Evolutionary conservation across 1,284 basidiomycete genomes (phyloP), one percentile per base, ranked within the genome.

Genomic region (Ustilago lituana): DNA sequence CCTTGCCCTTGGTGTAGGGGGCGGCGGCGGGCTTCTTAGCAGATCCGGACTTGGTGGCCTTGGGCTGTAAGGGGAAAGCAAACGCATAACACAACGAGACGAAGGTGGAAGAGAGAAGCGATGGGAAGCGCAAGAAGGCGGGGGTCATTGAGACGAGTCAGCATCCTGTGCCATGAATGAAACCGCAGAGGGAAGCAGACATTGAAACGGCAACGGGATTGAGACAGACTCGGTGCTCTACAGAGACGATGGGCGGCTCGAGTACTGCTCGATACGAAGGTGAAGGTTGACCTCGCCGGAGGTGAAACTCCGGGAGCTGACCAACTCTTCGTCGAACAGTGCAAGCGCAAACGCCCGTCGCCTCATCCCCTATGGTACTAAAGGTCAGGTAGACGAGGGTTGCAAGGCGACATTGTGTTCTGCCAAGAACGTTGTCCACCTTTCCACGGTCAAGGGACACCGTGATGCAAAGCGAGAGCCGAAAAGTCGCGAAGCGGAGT

Each of bases 111-210:
- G 26, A 29, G 27, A 38, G 37, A 43, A 14, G 20, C 7, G 49
- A 14, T 19, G 35, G 29, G 22, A 37, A 32, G 26, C 51, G 26
- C 47, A 29, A 51, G 36, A 63, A 44, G 37, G 38, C 38, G 50
- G 64, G 73, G 76, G 65, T 80, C 78, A 80, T 80, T 75, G 78
- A 78, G 78, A 77, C 78, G 78, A 78, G 76, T 74, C 75, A 77
- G 75, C 52, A 60, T 63, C 56, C 62, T 71, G 63, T 63, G 67
- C 62, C 53, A 61, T 64, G 61, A 50, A 36, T 60, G 53, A 54
- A 53, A 59, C 60, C 53, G 19, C 61, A 31, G 37, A 61, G 57
- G 61, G 50, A 47, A 70, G 49, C 56, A 60, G 50, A 61, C 67
- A 65, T 51, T 58, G 55, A 26, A 49, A 41, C 41, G 40, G 62